phyloP scores from a whole-genome alignment of 768 basidiomycete species.

The Leccinum sublutescens region DNA sequence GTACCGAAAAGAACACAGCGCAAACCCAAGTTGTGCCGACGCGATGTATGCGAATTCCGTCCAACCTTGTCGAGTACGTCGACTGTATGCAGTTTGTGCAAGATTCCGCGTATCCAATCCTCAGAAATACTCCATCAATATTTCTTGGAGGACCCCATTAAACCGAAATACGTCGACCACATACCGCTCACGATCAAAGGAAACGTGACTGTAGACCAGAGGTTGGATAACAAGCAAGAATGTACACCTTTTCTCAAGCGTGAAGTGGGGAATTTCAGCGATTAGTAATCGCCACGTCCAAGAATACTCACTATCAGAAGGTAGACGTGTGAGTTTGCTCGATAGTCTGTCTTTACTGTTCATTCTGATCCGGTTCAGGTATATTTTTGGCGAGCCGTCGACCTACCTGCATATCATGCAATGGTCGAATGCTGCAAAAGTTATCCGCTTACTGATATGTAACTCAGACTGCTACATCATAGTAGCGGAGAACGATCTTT shows the following conservation, averaged over 20 bases:
- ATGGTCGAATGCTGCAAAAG: conserved; percentile 89
- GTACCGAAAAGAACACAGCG: conserved; percentile 96
- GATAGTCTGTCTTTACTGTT: background rate
- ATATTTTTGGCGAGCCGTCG: conserved; percentile 99
- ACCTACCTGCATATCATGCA: conserved; percentile 97
- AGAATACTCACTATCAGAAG: conserved; percentile 59
- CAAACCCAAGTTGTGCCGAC: conserved; percentile 96
- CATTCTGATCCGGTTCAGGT: conserved; percentile 44
- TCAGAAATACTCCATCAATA: conserved; percentile 99
- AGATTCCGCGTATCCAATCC: conserved; percentile 98
- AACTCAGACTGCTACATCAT: conserved; percentile 77
- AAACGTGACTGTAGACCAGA: conserved; percentile 76
- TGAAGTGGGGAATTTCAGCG: conserved; percentile 96
- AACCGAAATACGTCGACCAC: conserved; percentile 99
- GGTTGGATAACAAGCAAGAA: conserved; percentile 84
- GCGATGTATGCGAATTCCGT: conserved; percentile 52
- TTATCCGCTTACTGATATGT: conserved; percentile 79
- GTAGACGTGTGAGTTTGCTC: conserved; percentile 81
- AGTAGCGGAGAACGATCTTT: conserved; percentile 97
- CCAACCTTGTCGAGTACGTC: background rate
- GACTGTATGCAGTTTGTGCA: conserved; percentile 28
- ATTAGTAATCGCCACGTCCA: conserved; percentile 52
- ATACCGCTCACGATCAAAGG: conserved; percentile 96
- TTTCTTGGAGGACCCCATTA: conserved; percentile 95
- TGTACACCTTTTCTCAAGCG: conserved; percentile 77